Evolutionary conservation across 345 rosid species (phyloP).

Genomic region (Laguncularia racemosa): DNA sequence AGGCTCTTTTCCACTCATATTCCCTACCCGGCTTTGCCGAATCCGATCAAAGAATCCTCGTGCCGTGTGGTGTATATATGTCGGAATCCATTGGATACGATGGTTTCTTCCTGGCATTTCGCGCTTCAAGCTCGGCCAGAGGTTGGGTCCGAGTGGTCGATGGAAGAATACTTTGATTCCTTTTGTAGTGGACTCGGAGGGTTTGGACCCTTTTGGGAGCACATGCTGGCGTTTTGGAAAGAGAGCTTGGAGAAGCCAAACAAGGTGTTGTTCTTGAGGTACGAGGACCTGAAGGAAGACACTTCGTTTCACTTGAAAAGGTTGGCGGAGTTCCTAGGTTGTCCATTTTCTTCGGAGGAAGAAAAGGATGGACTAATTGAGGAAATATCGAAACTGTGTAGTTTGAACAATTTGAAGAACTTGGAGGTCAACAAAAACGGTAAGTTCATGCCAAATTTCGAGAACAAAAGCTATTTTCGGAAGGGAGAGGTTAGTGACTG

Average conservation of each 20-base stretch:
- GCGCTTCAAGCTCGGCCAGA: neutral
- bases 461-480: slow-evolving; percentile 13
- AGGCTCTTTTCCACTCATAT: neutral
- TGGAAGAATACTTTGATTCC: slow-evolving; percentile 14
- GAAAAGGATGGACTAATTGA: slow-evolving; percentile 9
- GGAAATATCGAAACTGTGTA: slow-evolving; percentile 8
- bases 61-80: slow-evolving; percentile 1
- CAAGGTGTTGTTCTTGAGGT: slow-evolving; percentile 22
- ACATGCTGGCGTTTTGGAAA: slow-evolving; percentile 26
- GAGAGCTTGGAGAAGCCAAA: slow-evolving; percentile 18
- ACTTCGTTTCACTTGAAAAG: slow-evolving; percentile 8
- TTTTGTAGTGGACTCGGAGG: slow-evolving; percentile 13
- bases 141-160: neutral
- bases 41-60: neutral
- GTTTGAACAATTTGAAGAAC: slow-evolving; percentile 17
- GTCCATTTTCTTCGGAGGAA: slow-evolving; percentile 2
- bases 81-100: neutral
- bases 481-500: slow-evolving; percentile 19
- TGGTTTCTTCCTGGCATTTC: slow-evolving; percentile 3
- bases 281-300: slow-evolving; percentile 34
- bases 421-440: slow-evolving; percentile 12
- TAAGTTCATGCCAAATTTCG: neutral
- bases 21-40: neutral
- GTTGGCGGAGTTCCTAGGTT: slow-evolving; percentile 5
- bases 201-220: slow-evolving; percentile 33